Evolutionary conservation across 1,139 yeast genomes (phyloP).

Genomic region (Arxiozyma heterogenica): DNA sequence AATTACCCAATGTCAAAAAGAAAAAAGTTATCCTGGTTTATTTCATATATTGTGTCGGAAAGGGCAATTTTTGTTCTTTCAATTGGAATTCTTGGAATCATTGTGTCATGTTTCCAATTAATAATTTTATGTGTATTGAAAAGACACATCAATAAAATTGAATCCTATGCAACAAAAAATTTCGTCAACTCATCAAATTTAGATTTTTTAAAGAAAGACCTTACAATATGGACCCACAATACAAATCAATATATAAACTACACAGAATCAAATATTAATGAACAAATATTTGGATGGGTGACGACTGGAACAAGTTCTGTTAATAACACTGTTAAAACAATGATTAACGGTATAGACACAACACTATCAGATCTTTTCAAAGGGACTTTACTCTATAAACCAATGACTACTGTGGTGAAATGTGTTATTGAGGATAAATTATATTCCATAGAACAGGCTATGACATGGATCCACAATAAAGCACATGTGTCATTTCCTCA

Average conservation of each 20-base stretch:
- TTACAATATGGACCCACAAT: conserved; percentile 40
- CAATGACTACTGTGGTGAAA: conserved; percentile 58
- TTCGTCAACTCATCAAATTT: conserved; percentile 4
- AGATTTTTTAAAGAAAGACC: conserved; percentile 10
- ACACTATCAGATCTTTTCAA: conserved; percentile 54
- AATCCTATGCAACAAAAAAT: not conserved
- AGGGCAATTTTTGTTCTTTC: conserved; percentile 39
- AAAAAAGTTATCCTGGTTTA: conserved; percentile 37
- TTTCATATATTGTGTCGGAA: conserved; percentile 42
- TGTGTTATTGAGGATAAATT: conserved; percentile 76
- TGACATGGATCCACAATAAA: conserved; percentile 68
- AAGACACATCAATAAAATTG: conserved; percentile 10
- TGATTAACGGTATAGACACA: conserved; percentile 44
- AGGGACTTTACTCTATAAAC: conserved; percentile 54
- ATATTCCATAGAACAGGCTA: conserved; percentile 53
- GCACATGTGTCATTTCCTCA: conserved; percentile 54
- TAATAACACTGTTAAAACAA: conserved; percentile 45
- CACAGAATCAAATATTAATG: conserved; percentile 46
- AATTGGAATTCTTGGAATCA: conserved; percentile 42
- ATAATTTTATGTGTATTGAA: conserved; percentile 32
- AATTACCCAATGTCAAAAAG: conserved; percentile 10
- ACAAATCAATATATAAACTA: conserved; percentile 41
- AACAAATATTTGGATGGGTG: conserved; percentile 59
- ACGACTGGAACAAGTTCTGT: conserved; percentile 44
- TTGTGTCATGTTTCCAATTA: conserved; percentile 42